phyloP scores from a whole-genome alignment of 2,329 filamentous ascomycete species.

The Fusarium pseudograminearum region DNA sequence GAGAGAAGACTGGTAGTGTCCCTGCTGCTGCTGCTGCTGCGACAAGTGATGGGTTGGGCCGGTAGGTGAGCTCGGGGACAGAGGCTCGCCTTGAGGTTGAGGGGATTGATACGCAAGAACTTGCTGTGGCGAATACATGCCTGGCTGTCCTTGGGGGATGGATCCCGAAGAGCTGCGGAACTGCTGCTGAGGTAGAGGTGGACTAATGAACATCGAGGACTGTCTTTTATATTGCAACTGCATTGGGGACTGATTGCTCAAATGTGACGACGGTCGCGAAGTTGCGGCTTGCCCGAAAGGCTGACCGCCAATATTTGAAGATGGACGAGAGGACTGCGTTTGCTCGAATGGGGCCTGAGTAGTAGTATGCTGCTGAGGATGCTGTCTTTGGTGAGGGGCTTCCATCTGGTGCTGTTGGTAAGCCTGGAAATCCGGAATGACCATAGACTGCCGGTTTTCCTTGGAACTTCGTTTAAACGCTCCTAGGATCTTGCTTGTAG shows the following conservation, averaged over 20 bases:
- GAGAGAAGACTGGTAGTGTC: slow-evolving; percentile 10
- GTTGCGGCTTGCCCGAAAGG: slow-evolving; percentile 29
- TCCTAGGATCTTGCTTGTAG: slow-evolving; percentile 48
- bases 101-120: slow-evolving; percentile 22
- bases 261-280: slow-evolving; percentile 30
- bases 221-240: slow-evolving; percentile 37
- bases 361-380: slow-evolving; percentile 21
- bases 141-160: slow-evolving; percentile 10
- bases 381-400: slow-evolving; percentile 25
- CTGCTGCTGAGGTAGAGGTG: slow-evolving; percentile 32
- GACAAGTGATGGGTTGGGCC: not conserved
- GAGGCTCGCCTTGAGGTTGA: slow-evolving; percentile 11
- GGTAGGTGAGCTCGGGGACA: slow-evolving; percentile 6
- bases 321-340: slow-evolving; percentile 18
- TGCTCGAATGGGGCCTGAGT: slow-evolving; percentile 20
- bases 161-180: slow-evolving; percentile 21
- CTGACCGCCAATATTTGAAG: slow-evolving; percentile 27
- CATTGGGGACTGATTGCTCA: slow-evolving; percentile 26
- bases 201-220: slow-evolving; percentile 34
- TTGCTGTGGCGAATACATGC: slow-evolving; percentile 23
- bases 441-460: slow-evolving; percentile 41
- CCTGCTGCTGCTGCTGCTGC: slow-evolving; percentile 10
- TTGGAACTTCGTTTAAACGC: slow-evolving; percentile 52
- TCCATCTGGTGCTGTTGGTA: slow-evolving; percentile 42
- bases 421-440: slow-evolving; percentile 25